Evolutionary conservation across 352 stramenopile genomes (phyloP).

Genomic region (Globisporangium emineosum): DNA sequence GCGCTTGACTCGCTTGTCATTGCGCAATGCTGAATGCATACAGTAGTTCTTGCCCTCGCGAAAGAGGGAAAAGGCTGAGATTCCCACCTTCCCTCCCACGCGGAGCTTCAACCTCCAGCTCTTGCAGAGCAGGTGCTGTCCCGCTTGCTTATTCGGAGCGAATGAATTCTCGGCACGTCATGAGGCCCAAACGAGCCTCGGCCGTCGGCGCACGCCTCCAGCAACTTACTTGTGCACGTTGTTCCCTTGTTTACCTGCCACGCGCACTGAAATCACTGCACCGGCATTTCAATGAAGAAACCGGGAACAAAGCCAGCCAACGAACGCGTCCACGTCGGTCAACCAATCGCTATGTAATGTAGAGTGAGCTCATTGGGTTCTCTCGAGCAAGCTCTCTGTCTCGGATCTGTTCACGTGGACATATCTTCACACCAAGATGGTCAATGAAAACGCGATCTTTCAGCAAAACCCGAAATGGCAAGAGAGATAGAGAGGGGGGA

Average conservation of each 20-base stretch:
- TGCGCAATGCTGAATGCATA: not conserved
- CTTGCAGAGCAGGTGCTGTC: constrained; percentile 1
- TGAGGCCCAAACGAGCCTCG: not conserved
- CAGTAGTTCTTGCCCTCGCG: not conserved
- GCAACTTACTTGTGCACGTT: not conserved
- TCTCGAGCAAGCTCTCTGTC: too few relatives aligned
- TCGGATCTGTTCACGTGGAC: not conserved
- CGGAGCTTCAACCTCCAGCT: constrained; percentile 2
- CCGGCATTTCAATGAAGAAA: too few relatives aligned
- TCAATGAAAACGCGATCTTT: too few relatives aligned
- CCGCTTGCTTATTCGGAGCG: not conserved
- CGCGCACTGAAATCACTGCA: too few relatives aligned
- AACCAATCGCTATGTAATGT: too few relatives aligned
- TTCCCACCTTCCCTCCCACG: not conserved
- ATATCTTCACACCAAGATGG: not conserved
- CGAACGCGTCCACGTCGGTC: too few relatives aligned
- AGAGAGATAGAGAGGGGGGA: not conserved
- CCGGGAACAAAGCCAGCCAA: too few relatives aligned
- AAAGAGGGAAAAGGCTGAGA: not conserved
- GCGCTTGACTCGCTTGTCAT: not conserved
- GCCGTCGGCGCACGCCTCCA: not conserved
- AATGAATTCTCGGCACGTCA: constrained; percentile 6
- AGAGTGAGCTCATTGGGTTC: too few relatives aligned
- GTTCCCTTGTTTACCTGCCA: too few relatives aligned
- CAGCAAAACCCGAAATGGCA: not conserved